A percentile compares a stretch with the other conserved stretches of the same genome.
These are phyloP conservation scores for Rubroshorea leprosula DNA, from an alignment of 345 rosid species.

Conservation along the genomic window DNA sequence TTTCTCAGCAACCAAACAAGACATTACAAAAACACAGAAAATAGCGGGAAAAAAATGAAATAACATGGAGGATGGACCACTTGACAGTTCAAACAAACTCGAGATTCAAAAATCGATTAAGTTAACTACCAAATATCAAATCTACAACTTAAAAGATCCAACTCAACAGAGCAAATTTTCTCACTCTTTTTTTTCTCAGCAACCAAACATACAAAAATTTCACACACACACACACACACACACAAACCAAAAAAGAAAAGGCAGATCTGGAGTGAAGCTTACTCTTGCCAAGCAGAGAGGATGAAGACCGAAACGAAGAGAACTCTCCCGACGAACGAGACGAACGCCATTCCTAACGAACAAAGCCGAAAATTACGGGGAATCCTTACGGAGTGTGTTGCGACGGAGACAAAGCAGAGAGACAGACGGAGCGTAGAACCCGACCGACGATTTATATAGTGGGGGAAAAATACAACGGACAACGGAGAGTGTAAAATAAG, in stretches of 20 bases:
- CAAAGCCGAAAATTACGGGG: not conserved
- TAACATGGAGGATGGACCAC: too few relatives aligned
- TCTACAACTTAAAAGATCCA: conserved; percentile 1
- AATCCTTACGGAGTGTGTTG: not conserved
- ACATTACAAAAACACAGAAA: not conserved
- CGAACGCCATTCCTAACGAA: conserved; percentile 26
- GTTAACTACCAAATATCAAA: conserved; percentile 2
- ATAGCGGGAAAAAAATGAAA: not conserved
- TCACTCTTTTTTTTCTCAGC: not conserved
- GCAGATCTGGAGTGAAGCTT: conserved; percentile 33
- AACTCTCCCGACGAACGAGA: conserved; percentile 57
- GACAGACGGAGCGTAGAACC: not conserved
- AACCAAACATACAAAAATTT: conserved; percentile 1
- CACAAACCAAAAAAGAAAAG: not conserved
- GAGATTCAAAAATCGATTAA: not conserved
- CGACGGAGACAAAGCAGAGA: conserved; percentile 14
- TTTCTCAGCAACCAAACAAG: not conserved
- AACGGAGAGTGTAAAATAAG: not conserved
- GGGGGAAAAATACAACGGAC: conserved; percentile 1
- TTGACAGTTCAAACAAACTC: not conserved
- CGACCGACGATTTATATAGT: conserved; percentile 16
- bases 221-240: not conserved
- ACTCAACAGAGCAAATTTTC: conserved; percentile 13
- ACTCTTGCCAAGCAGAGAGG: conserved; percentile 77
- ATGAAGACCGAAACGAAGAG: conserved; percentile 65